Evolutionary conservation across 208 protist genomes (phyloP).

Genomic region (Leishmania lainsoni): DNA sequence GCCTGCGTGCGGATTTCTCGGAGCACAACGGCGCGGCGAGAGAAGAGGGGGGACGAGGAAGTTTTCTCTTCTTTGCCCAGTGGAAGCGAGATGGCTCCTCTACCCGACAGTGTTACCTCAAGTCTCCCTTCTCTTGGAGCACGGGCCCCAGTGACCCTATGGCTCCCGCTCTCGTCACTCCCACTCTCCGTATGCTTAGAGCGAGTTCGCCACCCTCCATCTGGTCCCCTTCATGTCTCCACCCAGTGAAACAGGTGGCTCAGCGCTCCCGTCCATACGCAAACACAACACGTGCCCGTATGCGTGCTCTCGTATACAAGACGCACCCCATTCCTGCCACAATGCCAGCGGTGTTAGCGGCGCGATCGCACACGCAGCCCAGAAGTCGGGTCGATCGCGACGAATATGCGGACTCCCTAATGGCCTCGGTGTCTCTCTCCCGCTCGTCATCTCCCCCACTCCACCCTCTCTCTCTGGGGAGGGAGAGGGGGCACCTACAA

Average conservation of each 20-base stretch:
- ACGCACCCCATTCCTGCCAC: not conserved
- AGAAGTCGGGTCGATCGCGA: not conserved
- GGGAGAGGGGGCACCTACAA: not conserved
- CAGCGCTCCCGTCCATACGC: not conserved
- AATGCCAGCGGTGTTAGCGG: not conserved
- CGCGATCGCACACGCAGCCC: not conserved
- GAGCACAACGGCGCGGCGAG: not conserved
- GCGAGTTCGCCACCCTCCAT: not conserved
- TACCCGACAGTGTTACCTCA: not conserved
- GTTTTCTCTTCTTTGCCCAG: not conserved
- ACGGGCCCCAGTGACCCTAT: not conserved
- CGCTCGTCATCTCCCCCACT: not conserved
- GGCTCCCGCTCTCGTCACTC: not conserved
- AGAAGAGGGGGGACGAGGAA: not conserved
- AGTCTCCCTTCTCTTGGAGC: not conserved
- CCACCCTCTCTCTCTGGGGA: not conserved
- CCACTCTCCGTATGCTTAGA: not conserved
- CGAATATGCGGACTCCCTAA: not conserved
- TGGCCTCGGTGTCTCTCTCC: not conserved
- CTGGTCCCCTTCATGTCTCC: not conserved
- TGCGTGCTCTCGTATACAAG: not conserved
- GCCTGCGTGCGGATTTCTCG: not conserved
- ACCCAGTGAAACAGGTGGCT: not conserved
- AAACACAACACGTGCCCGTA: not conserved
- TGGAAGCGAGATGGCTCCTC: not conserved